A percentile compares a stretch with the other conserved stretches of the same genome.
phyloP scores from a whole-genome alignment of 1,284 basidiomycete species.

The Agaricales sp. region DNA sequence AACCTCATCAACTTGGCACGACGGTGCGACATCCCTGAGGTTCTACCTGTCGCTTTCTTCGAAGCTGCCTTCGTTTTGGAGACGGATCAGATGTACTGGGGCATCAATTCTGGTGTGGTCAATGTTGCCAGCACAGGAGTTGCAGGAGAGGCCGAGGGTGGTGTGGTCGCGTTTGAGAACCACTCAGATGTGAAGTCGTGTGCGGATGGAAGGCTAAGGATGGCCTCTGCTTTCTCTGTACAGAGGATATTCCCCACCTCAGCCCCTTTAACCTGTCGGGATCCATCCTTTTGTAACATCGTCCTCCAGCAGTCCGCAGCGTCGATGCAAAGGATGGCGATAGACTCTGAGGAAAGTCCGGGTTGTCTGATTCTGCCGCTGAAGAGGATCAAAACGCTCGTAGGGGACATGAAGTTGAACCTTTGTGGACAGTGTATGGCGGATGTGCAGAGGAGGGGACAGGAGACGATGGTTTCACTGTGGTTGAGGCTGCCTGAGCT shows the following conservation, averaged over 20 bases:
- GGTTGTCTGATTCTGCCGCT: neutral
- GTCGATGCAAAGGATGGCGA: neutral
- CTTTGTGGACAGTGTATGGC: neutral
- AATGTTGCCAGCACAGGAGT: no score
- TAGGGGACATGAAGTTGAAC: neutral
- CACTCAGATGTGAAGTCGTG: neutral
- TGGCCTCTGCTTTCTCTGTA: neutral
- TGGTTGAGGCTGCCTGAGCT: neutral
- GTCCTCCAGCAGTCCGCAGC: neutral
- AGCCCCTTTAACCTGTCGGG: neutral
- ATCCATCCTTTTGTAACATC: neutral
- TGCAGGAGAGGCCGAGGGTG: no score
- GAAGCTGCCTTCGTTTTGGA: neutral
- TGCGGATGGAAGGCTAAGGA: neutral
- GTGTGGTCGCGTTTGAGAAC: neutral
- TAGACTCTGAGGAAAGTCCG: neutral
- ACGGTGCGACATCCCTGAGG: neutral
- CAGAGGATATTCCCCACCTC: neutral
- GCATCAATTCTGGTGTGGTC: neutral
- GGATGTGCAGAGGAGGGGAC: neutral
- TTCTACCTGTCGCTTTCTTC: neutral
- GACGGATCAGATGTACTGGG: neutral
- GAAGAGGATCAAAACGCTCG: neutral
- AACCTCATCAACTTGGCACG: neutral
- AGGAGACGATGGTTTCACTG: neutral